A percentile compares a stretch with the other conserved stretches of the same genome.
phyloP scores from a whole-genome alignment of 768 basidiomycete species.

The Polyporus arcularius region DNA sequence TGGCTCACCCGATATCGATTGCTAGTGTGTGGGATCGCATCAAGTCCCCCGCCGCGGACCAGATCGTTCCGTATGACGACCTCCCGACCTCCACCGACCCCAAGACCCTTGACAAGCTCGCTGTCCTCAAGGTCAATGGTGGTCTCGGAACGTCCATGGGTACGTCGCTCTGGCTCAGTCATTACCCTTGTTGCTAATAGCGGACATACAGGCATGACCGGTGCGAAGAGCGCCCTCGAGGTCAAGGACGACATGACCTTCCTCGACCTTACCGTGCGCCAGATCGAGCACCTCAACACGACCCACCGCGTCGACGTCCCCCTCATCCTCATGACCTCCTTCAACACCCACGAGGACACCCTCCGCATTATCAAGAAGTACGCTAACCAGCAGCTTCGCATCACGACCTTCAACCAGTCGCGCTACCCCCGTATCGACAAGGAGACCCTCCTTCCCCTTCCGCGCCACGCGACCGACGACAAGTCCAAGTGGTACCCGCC shows the following conservation, averaged over 20 bases:
- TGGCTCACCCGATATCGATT: neutral
- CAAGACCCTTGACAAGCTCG: slow-evolving; percentile 84
- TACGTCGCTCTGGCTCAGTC: slow-evolving; percentile 31
- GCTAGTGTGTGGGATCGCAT: slow-evolving; percentile 47
- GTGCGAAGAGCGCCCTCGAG: slow-evolving; percentile 91
- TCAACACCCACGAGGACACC: slow-evolving; percentile 97
- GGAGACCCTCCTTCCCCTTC: slow-evolving; percentile 84
- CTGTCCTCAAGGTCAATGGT: slow-evolving; percentile 94
- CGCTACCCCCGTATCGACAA: slow-evolving; percentile 92
- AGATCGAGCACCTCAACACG: slow-evolving; percentile 95
- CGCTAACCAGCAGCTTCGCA: slow-evolving; percentile 90
- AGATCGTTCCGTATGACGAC: slow-evolving; percentile 80
- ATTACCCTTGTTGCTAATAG: neutral
- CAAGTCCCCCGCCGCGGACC: slow-evolving; percentile 82
- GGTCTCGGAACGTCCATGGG: slow-evolving; percentile 92
- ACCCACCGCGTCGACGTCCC: slow-evolving; percentile 84
- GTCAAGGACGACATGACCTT: slow-evolving; percentile 98
- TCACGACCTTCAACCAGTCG: slow-evolving; percentile 92
- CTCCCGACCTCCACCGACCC: slow-evolving; percentile 62
- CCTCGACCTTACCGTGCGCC: slow-evolving; percentile 90
- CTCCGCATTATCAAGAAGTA: slow-evolving; percentile 97
- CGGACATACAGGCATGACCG: slow-evolving; percentile 61
- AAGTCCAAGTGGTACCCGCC: slow-evolving; percentile 97
- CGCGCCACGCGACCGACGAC: slow-evolving; percentile 75
- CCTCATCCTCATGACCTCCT: slow-evolving; percentile 98